Base-by-base conservation (phyloP, 495 filamentous ascomycete genomes). In the Hypoxylon fuscum region DNA sequence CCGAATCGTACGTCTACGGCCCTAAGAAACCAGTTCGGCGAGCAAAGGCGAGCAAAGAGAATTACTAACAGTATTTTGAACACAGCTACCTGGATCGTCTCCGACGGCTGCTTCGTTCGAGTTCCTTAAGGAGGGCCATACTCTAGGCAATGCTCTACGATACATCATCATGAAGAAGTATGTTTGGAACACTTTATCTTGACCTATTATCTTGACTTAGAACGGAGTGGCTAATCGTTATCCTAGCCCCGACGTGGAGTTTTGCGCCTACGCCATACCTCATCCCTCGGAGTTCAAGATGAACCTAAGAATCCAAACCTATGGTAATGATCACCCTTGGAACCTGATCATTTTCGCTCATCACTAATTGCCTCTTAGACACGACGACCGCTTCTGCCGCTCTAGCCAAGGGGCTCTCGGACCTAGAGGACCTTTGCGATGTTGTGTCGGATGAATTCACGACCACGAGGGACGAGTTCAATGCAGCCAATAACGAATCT, bases 111-210 rank as follows among this genome's bases (percentile, higher is more conserved):
- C 82, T 10, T 82, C 79, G 1, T 98, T 97, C 70, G 90, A 97
- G 74, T 94, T 98, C 64, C 83, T 89, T 44, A 84, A 89, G 21
- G 95, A 98, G 74, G 94, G 95, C 17, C 95, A 98, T 71, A 98
- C 95, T 0, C 78, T 98, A 56, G 95, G 96, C 2, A 98, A 98
- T 76, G 91, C 94, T 4, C 79, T 98, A 58, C 83, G 95, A 62
- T 97, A 89, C 71, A 88, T 96, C 59, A 97, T 98, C 66, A 97
- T 97, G 93, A 97, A 96, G 78, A 98, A 98, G 95, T 97, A 78
- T 53, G 83, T 74, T 8, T 29, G 9, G 15, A 22, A 58, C 8
- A 8, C 25, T 27, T 8, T 27, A 27, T 8, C 8, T 27, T 27
- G 25, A 52, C 43, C 46, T 29, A 11, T 44, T 48, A 2, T 25